These are phyloP conservation scores for Aureobasidium uvarum DNA, from an alignment of 2,329 filamentous ascomycete genomes.

Conservation along the genomic window DNA sequence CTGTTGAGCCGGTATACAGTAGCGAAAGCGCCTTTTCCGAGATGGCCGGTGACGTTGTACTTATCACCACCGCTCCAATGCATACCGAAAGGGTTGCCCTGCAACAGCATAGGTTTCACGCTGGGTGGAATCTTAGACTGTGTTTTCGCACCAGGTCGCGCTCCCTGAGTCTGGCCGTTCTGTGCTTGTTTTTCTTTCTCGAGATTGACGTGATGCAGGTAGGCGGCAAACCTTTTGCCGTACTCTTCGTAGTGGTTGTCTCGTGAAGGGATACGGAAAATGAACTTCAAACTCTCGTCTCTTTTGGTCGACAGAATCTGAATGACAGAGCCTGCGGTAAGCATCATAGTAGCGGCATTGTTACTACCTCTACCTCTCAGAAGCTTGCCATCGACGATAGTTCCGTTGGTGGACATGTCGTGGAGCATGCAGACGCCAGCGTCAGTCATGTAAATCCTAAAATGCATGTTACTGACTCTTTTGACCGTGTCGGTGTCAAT, in stretches of 20 bases:
- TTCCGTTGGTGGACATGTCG: constrained; percentile 95
- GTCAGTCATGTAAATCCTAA: constrained; percentile 87
- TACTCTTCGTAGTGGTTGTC: constrained; percentile 69
- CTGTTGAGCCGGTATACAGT: constrained; percentile 87
- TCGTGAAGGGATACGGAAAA: constrained; percentile 74
- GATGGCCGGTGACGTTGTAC: constrained; percentile 77
- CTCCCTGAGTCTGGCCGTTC: constrained; percentile 2
- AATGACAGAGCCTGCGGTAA: constrained; percentile 71
- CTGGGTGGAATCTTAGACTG: neutral
- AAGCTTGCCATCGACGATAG: constrained; percentile 72
- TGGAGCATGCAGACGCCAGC: constrained; percentile 86
- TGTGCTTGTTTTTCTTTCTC: constrained; percentile 26
- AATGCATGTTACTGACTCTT: constrained; percentile 91
- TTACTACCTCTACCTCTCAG: constrained; percentile 56
- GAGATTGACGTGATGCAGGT: constrained; percentile 51
- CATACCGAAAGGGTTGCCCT: constrained; percentile 59
- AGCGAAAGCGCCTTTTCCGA: constrained; percentile 94
- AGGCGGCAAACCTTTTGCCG: constrained; percentile 64
- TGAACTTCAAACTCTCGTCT: constrained; percentile 69
- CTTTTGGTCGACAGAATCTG: constrained; percentile 58
- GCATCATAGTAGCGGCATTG: constrained; percentile 57
- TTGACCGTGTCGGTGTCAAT: constrained; percentile 65
- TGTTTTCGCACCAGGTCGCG: neutral
- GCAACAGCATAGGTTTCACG: constrained; percentile 29
- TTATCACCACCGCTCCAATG: constrained; percentile 74